Evolutionary conservation across 148 eudicot genomes (phyloP).

Genomic region (Rhododendron mucronatum): DNA sequence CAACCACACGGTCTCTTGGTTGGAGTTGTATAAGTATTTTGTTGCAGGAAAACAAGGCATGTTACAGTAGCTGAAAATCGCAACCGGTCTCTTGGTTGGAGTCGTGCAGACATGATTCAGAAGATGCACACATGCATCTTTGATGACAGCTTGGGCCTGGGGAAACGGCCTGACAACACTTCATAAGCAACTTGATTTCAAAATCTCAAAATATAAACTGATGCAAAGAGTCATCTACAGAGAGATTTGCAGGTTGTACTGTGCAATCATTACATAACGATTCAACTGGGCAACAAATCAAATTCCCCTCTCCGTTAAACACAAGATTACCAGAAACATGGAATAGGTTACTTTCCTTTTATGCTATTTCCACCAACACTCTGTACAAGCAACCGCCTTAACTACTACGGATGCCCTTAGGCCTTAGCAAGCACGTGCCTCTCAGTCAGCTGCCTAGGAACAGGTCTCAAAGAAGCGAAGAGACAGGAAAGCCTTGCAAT

Average conservation of each 20-base stretch:
- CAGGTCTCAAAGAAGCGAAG: constrained; percentile 33
- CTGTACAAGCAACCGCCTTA: background rate
- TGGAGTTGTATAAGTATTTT: too few relatives aligned
- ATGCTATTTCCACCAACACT: constrained; percentile 7
- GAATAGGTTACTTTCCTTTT: background rate
- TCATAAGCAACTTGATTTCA: background rate
- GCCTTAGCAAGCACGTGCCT: constrained; percentile 40
- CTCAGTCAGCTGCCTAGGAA: constrained; percentile 3
- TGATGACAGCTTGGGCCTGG: background rate
- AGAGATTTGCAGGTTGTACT: background rate
- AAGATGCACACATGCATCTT: background rate
- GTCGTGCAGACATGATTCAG: background rate
- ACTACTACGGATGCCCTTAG: background rate
- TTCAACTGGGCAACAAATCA: background rate
- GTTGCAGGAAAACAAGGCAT: too few relatives aligned
- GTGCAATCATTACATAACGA: background rate
- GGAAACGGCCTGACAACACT: background rate
- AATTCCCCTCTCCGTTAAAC: constrained; percentile 5
- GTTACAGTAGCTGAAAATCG: too few relatives aligned
- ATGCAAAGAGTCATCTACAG: background rate
- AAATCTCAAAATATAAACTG: background rate
- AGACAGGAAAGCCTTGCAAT: constrained; percentile 50
- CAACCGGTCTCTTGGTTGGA: too few relatives aligned
- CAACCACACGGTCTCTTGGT: too few relatives aligned
- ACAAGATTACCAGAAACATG: constrained; percentile 15